Percentiles rank a stretch among this genome's conserved stretches.
Evolutionary conservation across 164 flowering plant species (phyloP).

Genomic region (Pachysandra terminalis): DNA sequence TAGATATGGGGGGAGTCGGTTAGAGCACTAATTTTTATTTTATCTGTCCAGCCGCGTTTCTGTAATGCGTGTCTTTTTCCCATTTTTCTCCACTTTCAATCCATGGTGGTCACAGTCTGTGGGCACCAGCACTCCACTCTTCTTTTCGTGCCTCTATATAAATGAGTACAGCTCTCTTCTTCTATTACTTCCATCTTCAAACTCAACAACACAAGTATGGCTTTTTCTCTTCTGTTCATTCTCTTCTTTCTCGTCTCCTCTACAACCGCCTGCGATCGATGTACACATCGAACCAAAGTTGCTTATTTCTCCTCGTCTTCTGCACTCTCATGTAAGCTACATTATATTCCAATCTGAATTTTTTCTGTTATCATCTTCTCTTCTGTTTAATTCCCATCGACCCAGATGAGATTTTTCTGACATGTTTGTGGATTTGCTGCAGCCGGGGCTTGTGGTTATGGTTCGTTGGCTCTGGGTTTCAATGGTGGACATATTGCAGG

Average conservation of each 20-base stretch:
- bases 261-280: conserved; percentile 73
- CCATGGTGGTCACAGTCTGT: no score
- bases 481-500: conserved; percentile 65
- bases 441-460: conserved; percentile 97
- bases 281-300: conserved; percentile 64
- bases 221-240: conserved; percentile 27
- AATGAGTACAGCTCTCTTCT: no score
- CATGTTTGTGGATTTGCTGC: conserved; percentile 21
- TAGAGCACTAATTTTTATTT: no score
- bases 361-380: background rate
- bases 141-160: background rate
- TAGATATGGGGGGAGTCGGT: no score
- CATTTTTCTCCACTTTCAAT: background rate
- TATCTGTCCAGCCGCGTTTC: no score
- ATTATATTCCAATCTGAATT: background rate
- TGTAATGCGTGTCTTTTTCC: conserved; percentile 17
- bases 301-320: conserved; percentile 50
- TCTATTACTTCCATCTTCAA: no score
- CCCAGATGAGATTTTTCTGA: conserved; percentile 13
- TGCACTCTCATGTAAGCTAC: conserved; percentile 54
- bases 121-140: conserved; percentile 13
- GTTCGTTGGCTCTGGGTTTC: conserved; percentile 58
- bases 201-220: conserved; percentile 25
- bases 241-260: conserved; percentile 41
- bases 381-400: no score